These are phyloP conservation scores for Pseudogymnoascus sp. DNA, from an alignment of 2,329 filamentous ascomycete genomes.

Conservation along the genomic window DNA sequence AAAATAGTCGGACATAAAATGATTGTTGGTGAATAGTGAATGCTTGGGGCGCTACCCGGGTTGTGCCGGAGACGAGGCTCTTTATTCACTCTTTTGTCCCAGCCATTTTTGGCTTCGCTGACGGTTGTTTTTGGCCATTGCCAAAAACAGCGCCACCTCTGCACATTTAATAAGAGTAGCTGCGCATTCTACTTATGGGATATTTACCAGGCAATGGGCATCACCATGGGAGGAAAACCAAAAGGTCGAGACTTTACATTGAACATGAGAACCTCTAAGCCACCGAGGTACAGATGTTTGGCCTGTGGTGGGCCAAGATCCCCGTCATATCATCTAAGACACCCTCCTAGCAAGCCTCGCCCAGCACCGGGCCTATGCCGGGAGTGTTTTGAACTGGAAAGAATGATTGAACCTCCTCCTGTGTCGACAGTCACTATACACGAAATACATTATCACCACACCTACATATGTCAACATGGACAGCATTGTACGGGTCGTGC, in stretches of 20 bases:
- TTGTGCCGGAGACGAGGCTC: too few species aligned
- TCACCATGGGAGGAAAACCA: conserved; percentile 8
- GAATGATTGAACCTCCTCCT: background rate
- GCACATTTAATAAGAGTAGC: conserved; percentile 12
- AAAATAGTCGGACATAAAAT: too few species aligned
- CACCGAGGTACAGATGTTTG: conserved; percentile 12
- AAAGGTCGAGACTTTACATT: conserved; percentile 9
- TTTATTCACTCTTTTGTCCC: too few species aligned
- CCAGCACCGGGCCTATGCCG: conserved; percentile 13
- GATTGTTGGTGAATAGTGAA: too few species aligned
- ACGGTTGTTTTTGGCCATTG: conserved; percentile 11
- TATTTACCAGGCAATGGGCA: conserved; percentile 8
- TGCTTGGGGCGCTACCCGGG: too few species aligned
- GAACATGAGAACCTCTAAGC: background rate
- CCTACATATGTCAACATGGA: conserved; percentile 13
- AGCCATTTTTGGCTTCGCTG: background rate
- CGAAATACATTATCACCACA: conserved; percentile 15
- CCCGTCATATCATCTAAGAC: conserved; percentile 15
- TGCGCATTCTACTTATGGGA: background rate
- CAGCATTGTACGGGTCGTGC: background rate
- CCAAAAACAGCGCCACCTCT: conserved; percentile 9
- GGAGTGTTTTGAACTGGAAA: conserved; percentile 11
- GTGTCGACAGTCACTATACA: conserved; percentile 10
- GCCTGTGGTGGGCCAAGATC: conserved; percentile 14
- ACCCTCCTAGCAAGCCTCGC: conserved; percentile 12